Evolutionary conservation across 495 filamentous ascomycete species (phyloP).

Genomic region (Aspergillus haitiensis): DNA sequence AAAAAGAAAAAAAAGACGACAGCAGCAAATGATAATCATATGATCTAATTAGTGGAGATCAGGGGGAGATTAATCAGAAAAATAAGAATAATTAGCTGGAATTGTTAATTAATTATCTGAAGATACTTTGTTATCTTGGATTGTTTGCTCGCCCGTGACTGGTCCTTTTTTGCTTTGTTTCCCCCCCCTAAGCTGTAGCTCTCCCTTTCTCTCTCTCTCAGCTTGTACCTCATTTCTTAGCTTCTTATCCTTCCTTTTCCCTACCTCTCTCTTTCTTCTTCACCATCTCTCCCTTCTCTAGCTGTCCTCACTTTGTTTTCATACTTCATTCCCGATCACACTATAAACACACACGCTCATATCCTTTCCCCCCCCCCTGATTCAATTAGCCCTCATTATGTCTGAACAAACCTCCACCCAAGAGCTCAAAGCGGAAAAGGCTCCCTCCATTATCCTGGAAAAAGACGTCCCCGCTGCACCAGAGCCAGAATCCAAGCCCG

Average conservation of each 20-base stretch:
- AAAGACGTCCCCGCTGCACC: constrained; percentile 7
- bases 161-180: constrained; percentile 3
- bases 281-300: constrained; percentile 1
- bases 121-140: no score
- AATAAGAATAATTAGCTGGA: no score
- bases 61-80: no score
- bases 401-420: constrained; percentile 22
- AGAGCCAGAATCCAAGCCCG: not conserved
- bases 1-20: no score
- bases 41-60: no score
- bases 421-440: constrained; percentile 17
- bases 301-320: not conserved
- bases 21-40: no score
- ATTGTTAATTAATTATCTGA: no score
- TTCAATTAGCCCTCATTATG: constrained; percentile 18
- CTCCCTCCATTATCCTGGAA: constrained; percentile 5
- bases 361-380: constrained; percentile 6
- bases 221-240: constrained; percentile 10
- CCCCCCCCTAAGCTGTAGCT: constrained; percentile 6
- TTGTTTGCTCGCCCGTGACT: constrained; percentile 5
- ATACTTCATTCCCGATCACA: not conserved
- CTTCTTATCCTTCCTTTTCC: constrained; percentile 3
- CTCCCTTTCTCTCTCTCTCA: constrained; percentile 6
- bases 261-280: not conserved
- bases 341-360: no score